Percentiles rank a stretch among this genome's conserved stretches.
Conservation (phyloP, 257 asterid species). For the Perilla frutescens region DNA sequence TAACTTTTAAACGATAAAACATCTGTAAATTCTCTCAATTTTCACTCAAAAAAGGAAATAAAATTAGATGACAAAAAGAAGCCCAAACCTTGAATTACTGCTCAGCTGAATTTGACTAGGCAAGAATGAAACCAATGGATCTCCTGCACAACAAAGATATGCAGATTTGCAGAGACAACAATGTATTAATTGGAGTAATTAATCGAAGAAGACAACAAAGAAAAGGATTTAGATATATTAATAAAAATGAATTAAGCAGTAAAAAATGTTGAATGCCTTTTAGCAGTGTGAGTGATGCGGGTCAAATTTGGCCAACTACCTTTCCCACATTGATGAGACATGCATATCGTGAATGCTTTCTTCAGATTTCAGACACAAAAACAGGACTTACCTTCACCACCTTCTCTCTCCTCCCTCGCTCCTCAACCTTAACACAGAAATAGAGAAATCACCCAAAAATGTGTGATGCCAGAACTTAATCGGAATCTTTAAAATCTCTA, state of each 20-base stretch:
- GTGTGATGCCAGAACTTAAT: constrained; percentile 25
- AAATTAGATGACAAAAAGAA: constrained; percentile 24
- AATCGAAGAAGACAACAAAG: constrained; percentile 7
- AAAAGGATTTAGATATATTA: background rate
- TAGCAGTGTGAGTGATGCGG: too few species aligned
- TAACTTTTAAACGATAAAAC: background rate
- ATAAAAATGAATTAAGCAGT: too few species aligned
- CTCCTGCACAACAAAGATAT: constrained; percentile 36
- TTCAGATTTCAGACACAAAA: constrained; percentile 44
- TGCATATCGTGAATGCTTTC: constrained; percentile 45
- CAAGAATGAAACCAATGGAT: constrained; percentile 19
- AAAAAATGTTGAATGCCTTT: too few species aligned
- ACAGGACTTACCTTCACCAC: constrained; percentile 56
- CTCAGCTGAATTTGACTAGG: constrained; percentile 33
- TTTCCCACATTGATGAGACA: too few species aligned
- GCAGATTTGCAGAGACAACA: background rate
- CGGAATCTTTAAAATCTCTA: constrained; percentile 26
- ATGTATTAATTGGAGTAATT: constrained; percentile 28
- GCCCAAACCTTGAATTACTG: constrained; percentile 40
- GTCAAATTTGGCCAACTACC: too few species aligned
- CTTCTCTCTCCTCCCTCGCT: constrained; percentile 39
- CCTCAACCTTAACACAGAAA: constrained; percentile 34
- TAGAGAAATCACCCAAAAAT: constrained; percentile 16
- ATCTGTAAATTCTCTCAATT: background rate
- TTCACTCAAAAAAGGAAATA: constrained; percentile 1